phyloP scores from a whole-genome alignment of 306 rosid genomes.

The Vigna unguiculata region DNA sequence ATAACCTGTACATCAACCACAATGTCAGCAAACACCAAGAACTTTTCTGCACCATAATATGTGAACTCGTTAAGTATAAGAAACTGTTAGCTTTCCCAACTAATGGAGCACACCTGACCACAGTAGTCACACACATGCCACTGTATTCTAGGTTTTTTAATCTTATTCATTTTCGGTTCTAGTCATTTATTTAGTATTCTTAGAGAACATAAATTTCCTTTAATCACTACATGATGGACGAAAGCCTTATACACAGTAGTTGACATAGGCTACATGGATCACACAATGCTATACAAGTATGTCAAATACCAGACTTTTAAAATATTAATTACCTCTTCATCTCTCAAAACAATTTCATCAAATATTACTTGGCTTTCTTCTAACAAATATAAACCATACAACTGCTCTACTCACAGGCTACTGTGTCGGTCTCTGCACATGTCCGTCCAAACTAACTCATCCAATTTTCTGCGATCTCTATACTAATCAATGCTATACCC shows the following conservation, averaged over 20 bases:
- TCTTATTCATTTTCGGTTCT: background rate
- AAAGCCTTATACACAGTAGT: background rate
- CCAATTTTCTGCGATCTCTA: background rate
- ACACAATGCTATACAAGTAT: too few species aligned
- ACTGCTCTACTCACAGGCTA: background rate
- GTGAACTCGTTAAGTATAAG: background rate
- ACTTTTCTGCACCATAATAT: background rate
- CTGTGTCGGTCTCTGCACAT: background rate
- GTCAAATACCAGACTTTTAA: too few species aligned
- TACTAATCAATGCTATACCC: background rate
- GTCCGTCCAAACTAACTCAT: background rate
- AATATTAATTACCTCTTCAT: too few species aligned
- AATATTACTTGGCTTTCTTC: too few species aligned
- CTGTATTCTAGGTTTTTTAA: background rate
- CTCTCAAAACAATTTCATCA: background rate
- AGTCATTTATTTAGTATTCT: background rate
- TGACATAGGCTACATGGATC: background rate
- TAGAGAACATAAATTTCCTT: background rate
- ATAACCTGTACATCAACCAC: conserved; percentile 64
- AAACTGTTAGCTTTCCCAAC: conserved; percentile 3
- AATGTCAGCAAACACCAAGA: conserved; percentile 47
- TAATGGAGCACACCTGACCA: conserved; percentile 7
- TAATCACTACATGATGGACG: background rate
- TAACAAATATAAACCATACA: background rate
- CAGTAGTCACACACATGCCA: background rate